A percentile compares a stretch with the other conserved stretches of the same genome.
phyloP scores from a whole-genome alignment of 495 filamentous ascomycete genomes.

The Annulohypoxylon moriforme region DNA sequence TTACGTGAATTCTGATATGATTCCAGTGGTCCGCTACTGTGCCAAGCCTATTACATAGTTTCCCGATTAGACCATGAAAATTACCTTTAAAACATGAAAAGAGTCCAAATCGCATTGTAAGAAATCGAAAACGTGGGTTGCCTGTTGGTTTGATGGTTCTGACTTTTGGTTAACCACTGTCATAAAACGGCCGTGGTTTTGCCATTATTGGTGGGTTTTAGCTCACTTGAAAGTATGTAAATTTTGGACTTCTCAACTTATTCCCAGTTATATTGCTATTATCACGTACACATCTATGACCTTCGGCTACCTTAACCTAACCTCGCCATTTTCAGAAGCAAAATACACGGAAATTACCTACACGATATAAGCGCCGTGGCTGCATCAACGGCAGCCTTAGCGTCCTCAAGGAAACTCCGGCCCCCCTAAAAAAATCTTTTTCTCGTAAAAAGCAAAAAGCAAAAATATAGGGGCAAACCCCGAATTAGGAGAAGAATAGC shows the following conservation, averaged over 20 bases:
- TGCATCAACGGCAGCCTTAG: too few species aligned
- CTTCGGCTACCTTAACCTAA: too few species aligned
- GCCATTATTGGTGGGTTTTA: conserved; percentile 7
- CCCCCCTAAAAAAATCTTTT: too few species aligned
- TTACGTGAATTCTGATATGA: conserved; percentile 17
- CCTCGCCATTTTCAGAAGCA: too few species aligned
- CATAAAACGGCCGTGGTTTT: background rate
- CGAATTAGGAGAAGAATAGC: background rate
- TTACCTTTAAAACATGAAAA: background rate
- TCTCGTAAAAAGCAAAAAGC: background rate
- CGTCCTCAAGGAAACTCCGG: too few species aligned
- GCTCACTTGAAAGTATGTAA: background rate
- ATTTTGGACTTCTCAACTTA: background rate
- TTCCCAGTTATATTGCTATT: background rate
- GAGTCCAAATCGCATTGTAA: background rate
- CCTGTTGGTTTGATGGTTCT: background rate
- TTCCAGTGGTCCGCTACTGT: background rate
- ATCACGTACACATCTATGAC: too few species aligned
- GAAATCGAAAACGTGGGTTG: background rate
- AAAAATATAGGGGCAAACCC: background rate
- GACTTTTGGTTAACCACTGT: background rate
- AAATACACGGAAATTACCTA: too few species aligned
- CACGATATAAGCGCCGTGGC: too few species aligned
- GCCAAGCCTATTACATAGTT: background rate
- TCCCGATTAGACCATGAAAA: too few species aligned